Base-by-base conservation (phyloP, 2,329 filamentous ascomycete species). In the Trichoderma polysporum region DNA sequence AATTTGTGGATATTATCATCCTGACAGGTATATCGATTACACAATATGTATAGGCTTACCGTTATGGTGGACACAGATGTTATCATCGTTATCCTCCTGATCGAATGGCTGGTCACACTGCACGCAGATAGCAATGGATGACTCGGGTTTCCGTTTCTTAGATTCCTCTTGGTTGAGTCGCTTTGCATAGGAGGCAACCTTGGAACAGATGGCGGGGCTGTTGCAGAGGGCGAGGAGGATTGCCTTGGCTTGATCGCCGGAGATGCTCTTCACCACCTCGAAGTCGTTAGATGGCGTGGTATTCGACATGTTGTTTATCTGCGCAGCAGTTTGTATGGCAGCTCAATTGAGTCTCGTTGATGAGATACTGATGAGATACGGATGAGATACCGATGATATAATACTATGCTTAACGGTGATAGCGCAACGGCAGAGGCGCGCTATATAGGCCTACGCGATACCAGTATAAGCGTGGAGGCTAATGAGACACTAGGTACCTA, bases 111-210 rank as follows among this genome's bases (percentile, higher is more conserved):
- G 27, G 25, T 60, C 29, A 29, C 57, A 60, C 27, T 60, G 39
- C 39, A 60, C 57, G 39, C 57, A 60, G 13, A 60, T 60, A 29
- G 39, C 57, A 60, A 60, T 60, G n/a, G 57, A 2, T 15, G 39
- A 60, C 7, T 49, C 56, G 39, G 39, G 57, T n/a, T 47, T 47
- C 19, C 27, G 25, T 13, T 60, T 49, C 27, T 49, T 60, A 12
- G 27, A 33, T 22, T 2, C 39, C 25, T 47, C 39, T 47, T 60
- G n/a, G 7, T 41, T n/a, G 9, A 60, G 37, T 19, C 39, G 57
- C 27, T 35, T 35, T 25, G 37, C 27, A 19, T 60, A 41, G 17
- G 57, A 35, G 39, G 57, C 57, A 12, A 49, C 41, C n/a, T 49
- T 60, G 29, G 39, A 29, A 33, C 57, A 31, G 39, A 60, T 60